Evolutionary conservation across 2,329 filamentous ascomycete species (phyloP), one percentile per base, ranked within the genome.

Genomic region (Diaporthe capsici): DNA sequence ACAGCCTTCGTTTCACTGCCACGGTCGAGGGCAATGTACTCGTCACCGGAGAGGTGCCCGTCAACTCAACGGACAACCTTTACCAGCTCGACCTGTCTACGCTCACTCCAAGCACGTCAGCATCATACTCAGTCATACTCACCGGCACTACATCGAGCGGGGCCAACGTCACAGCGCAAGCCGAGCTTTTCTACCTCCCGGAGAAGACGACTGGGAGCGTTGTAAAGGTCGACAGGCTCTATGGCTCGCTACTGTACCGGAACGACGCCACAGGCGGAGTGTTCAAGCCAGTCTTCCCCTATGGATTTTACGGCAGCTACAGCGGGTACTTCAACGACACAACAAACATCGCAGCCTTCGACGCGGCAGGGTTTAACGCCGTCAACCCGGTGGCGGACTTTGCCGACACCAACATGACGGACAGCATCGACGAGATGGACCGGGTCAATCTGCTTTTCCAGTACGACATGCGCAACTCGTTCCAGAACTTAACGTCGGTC

Each of bases 391-490:
- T 88, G 34, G 84, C 84, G 1, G 84, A 82, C 25, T 85, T 84
- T 72, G 80, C 81, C 31, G 82, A 84, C 73, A 84, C 84, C 28
- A 80, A 82, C 22, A 77, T 81, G 6, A 82, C 84, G 12, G 85
- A 86, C 49, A 79, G 81, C 12, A 84, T 84, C 78, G 51, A 75
- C 49, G 71, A 63, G 49, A 84, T 88, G 83, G 84, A 85, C 70
- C 70, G 76, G 37, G 80, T 83, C 61, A 81, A 83, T 37, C 76
- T 88, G 72, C 81, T 82, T 39, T 86, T 84, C 82, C 86, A 87
- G 85, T 88, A 86, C 77, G 84, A 87, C 73, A 78, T 89, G 75
- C 83, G 87, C 20, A 82, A 84, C 39, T 82, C 80, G n/a, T 88
- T 86, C 79, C 84, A 83, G 79, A 88, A 88, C 78, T 77, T 86